These are phyloP conservation scores for Medicago arabica DNA, from an alignment of 306 rosid genomes.

Conservation along the genomic window DNA sequence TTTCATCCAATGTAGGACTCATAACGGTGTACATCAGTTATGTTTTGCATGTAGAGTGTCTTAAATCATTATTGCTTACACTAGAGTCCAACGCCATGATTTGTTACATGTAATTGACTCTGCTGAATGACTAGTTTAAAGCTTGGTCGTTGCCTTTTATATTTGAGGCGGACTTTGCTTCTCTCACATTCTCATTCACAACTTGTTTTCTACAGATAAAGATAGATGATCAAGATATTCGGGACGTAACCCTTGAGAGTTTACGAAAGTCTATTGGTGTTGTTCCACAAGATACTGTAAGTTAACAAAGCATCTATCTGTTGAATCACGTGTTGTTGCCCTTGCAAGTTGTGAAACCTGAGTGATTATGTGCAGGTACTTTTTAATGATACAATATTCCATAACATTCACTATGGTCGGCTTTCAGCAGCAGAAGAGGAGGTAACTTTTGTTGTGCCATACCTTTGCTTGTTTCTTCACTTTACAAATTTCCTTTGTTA, in stretches of 20 bases:
- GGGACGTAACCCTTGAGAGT: slow-evolving; percentile 82
- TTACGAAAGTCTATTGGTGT: slow-evolving; percentile 85
- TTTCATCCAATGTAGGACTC: no score
- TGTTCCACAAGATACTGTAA: slow-evolving; percentile 97
- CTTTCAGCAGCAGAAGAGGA: slow-evolving; percentile 90
- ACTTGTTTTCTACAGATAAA: slow-evolving; percentile 61
- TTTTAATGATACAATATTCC: slow-evolving; percentile 91
- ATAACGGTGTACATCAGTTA: background rate
- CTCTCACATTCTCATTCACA: slow-evolving; percentile 16
- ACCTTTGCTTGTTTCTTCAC: slow-evolving; percentile 33
- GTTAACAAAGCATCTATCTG: slow-evolving; percentile 41
- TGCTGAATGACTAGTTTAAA: background rate
- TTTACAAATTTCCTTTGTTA: slow-evolving; percentile 33
- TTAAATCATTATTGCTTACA: slow-evolving; percentile 26
- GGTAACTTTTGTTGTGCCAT: slow-evolving; percentile 53
- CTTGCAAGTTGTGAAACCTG: slow-evolving; percentile 40
- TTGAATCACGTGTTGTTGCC: slow-evolving; percentile 15
- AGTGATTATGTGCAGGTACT: slow-evolving; percentile 74
- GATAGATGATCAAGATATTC: slow-evolving; percentile 87
- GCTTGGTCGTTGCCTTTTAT: slow-evolving; percentile 28
- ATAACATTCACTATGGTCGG: slow-evolving; percentile 89
- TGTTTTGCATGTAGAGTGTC: slow-evolving; percentile 17
- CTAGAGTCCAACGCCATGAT: slow-evolving; percentile 1
- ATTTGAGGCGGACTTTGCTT: slow-evolving; percentile 3
- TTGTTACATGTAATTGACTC: slow-evolving; percentile 27